Evolutionary conservation across 768 basidiomycete genomes (phyloP), one percentile per base, ranked within the genome.

Genomic region (Lactarius trivialis): DNA sequence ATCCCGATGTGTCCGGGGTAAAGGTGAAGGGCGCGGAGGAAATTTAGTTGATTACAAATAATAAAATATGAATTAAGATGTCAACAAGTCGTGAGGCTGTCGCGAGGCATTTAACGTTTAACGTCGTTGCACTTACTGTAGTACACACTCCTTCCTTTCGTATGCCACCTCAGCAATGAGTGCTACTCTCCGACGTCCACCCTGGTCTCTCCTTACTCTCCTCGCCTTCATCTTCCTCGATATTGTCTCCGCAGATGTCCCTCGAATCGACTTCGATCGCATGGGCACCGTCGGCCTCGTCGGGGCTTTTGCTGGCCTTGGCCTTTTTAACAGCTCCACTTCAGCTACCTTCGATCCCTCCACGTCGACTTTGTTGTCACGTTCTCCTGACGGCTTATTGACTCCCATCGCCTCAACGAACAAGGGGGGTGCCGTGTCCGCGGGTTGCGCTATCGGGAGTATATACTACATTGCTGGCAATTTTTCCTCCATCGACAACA

Each of bases 271-370:
- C 73, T 88, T 85, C 69, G 75, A 79, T 68, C 86, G 88, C 57
- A 95, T 99, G 91, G 96, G 96, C 66, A 86, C 81, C 58, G 93
- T 98, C 55, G 93, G 86, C 60, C 79, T 98, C 45, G 85, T 87
- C 30, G 96, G 96, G 60, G 80, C 89, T 36, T 99, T 98, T 71
- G 82, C 88, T 26, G 96, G 94, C 50, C 77, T 99, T 64, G 88
- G 88, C 70, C 70, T 94, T 61, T 86, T 88, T 79, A 76, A 84
- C 70, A 82, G 76, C 63, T 82, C 82, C 37, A 68, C 19, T 14
- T 48, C 81, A 53, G 70, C 82, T 67, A 70, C 84, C 36, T 86
- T 89, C 72, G 85, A 93, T 73, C 78, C 90, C 30, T 77, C 86
- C 2, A 80, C 83, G 52, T 82, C 90, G 15, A 87, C 91, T 43